Percentiles rank a stretch among this genome's conserved stretches.
These are phyloP conservation scores for Boletus rufocinnamomeus DNA, from an alignment of 768 basidiomycete genomes.

Conservation along the genomic window DNA sequence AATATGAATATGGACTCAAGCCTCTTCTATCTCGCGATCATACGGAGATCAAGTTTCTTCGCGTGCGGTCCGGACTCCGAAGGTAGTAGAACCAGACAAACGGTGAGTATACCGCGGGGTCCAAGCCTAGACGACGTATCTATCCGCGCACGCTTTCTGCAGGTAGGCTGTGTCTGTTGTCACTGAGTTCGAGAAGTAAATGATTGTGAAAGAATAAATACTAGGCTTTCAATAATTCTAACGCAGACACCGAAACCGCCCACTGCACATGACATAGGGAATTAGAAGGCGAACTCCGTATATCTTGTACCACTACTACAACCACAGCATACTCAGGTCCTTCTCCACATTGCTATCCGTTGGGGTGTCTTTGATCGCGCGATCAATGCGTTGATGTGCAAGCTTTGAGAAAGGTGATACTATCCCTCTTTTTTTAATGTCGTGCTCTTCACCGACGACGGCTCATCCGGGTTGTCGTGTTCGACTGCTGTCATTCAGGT, in stretches of 20 bases:
- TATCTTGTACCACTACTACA: too few relatives aligned
- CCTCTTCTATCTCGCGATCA: neutral
- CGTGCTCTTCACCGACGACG: too few relatives aligned
- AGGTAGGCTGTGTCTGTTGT: too few relatives aligned
- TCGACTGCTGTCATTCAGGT: slow-evolving; percentile 26
- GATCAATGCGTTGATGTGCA: slow-evolving; percentile 14
- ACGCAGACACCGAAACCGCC: neutral
- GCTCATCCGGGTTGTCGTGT: slow-evolving; percentile 8
- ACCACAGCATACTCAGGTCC: too few relatives aligned
- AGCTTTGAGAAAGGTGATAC: slow-evolving; percentile 16
- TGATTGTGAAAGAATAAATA: neutral
- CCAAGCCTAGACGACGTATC: too few relatives aligned
- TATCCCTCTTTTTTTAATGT: neutral
- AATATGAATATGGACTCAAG: too few relatives aligned
- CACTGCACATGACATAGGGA: neutral
- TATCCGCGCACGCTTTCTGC: too few relatives aligned
- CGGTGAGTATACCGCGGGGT: neutral
- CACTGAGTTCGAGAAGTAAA: neutral
- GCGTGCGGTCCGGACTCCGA: neutral
- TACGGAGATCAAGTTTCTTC: neutral
- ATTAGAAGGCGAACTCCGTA: too few relatives aligned
- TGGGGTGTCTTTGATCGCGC: slow-evolving; percentile 8
- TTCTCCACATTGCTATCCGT: slow-evolving; percentile 4
- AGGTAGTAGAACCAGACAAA: neutral
- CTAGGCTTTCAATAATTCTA: neutral